Evolutionary conservation across 106 monocot genomes (phyloP).

Genomic region (Dioscorea dumetorum): DNA sequence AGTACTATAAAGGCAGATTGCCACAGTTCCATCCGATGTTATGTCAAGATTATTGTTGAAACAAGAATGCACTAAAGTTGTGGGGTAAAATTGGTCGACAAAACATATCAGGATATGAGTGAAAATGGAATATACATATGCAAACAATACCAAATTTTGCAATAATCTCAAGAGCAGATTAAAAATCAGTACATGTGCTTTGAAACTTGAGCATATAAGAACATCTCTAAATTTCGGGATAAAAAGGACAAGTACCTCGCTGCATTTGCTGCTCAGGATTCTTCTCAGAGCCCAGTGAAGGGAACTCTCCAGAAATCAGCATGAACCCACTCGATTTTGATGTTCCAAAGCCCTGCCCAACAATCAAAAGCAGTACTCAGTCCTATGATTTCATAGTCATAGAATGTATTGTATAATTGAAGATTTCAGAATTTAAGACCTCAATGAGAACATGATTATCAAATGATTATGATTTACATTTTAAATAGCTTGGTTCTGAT

Average conservation of each 20-base stretch:
- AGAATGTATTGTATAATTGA: not conserved
- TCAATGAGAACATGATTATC: too few relatives aligned
- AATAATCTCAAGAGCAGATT: not conserved
- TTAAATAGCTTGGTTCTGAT: too few relatives aligned
- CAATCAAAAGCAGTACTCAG: not conserved
- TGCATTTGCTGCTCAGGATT: constrained; percentile 39
- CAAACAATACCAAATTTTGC: not conserved
- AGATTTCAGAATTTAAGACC: not conserved
- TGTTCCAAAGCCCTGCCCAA: constrained; percentile 35
- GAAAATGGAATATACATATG: not conserved
- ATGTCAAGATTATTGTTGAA: too few relatives aligned
- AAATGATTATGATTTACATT: too few relatives aligned
- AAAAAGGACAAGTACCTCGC: constrained; percentile 28
- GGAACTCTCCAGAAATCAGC: constrained; percentile 91
- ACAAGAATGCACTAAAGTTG: too few relatives aligned
- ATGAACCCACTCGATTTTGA: constrained; percentile 38
- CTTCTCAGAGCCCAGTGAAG: constrained; percentile 76
- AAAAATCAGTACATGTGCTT: not conserved
- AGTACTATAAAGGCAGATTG: too few relatives aligned
- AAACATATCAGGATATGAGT: not conserved
- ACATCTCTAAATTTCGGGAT: too few relatives aligned
- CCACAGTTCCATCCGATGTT: too few relatives aligned
- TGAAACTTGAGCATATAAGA: not conserved
- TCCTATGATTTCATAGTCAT: not conserved
- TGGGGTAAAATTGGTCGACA: not conserved